Base-by-base conservation (phyloP, 2,329 filamentous ascomycete genomes). In the Fusarium lyarnte region DNA sequence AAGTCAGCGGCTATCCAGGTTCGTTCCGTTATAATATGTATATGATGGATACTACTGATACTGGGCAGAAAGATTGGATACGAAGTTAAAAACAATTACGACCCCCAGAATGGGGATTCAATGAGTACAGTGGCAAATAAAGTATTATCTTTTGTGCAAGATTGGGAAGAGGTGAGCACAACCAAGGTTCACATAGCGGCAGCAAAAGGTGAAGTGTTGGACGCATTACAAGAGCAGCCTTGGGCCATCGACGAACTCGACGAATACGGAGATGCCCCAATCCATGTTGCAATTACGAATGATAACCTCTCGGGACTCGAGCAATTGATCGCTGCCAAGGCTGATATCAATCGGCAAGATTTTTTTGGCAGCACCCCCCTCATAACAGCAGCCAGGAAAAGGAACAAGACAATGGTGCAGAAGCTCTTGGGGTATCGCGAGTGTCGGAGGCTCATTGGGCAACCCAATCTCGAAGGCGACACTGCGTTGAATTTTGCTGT, bases 341-440 rank as follows among this genome's bases (percentile, higher is more conserved):
- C 72, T 4, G 10, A 76, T 6, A 1, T 63, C 21, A 65, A 69
- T 4, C 25, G 38, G 11, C 35, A 5, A 9, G 1, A 2, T 25
- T 6, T 1, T 4, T 0, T 0, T 0, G 23, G 46, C 1, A 0
- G 0, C 0, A 67, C 66, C 6, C 69, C 63, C 8, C 66, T 76
- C 5, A 42, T 66, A 21, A 0, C 0, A 2, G 58, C 58, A 17
- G 2, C 19, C 0, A 0, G 0, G 0, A 0, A 6, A 1, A 8
- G 6, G 0, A 0, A 2, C 1, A 27, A 57, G 12, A 10, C 25
- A 17, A n/a, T 27, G 6, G 1, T 33, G 3, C 4, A 19, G 8
- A 42, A 25, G 2, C 58, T 74, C 5, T 21, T 73, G 5, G 23
- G 29, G 1, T 2, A 47, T 4, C 14, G 27, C 9, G 36, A 58